phyloP scores from a whole-genome alignment of 371 early-diverging fungal genomes.

The Conidiobolus incongruus region DNA sequence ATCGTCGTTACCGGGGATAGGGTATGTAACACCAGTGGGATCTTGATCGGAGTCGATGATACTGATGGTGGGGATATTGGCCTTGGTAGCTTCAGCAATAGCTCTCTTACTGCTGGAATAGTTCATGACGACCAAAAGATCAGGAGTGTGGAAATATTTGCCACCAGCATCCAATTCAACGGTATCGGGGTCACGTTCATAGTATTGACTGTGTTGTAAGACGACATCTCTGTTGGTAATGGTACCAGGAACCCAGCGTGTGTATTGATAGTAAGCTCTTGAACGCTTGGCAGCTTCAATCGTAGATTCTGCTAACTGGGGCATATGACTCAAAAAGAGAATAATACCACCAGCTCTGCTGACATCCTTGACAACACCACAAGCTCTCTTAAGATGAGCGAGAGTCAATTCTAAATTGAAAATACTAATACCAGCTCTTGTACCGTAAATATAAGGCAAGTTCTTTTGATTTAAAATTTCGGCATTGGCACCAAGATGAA shows the following conservation, averaged over 20 bases:
- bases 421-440: slow-evolving; percentile 75
- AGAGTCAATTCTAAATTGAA: slow-evolving; percentile 89
- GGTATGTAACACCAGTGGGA: slow-evolving; percentile 71
- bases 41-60: slow-evolving; percentile 85
- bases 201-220: slow-evolving; percentile 11
- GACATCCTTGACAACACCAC: slow-evolving; percentile 44
- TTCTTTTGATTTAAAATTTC: slow-evolving; percentile 60
- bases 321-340: slow-evolving; percentile 72
- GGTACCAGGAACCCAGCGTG: slow-evolving; percentile 74
- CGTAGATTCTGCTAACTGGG: slow-evolving; percentile 33
- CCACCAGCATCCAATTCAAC: slow-evolving; percentile 9
- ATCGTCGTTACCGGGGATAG: slow-evolving; percentile 95
- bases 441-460: slow-evolving; percentile 73
- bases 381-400: slow-evolving; percentile 64
- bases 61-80: slow-evolving; percentile 76
- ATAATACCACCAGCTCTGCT: slow-evolving; percentile 64
- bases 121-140: slow-evolving; percentile 71
- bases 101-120: slow-evolving; percentile 58
- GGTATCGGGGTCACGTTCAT: slow-evolving; percentile 1
- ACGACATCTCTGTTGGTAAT: slow-evolving; percentile 70
- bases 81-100: slow-evolving; percentile 53
- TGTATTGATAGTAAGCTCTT: slow-evolving; percentile 56
- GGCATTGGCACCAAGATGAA: slow-evolving; percentile 78
- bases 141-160: slow-evolving; percentile 57
- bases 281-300: slow-evolving; percentile 61